Evolutionary conservation across 352 stramenopile species (phyloP), one percentile per base, ranked within the genome.

Genomic region (Phytophthora ohioensis): DNA sequence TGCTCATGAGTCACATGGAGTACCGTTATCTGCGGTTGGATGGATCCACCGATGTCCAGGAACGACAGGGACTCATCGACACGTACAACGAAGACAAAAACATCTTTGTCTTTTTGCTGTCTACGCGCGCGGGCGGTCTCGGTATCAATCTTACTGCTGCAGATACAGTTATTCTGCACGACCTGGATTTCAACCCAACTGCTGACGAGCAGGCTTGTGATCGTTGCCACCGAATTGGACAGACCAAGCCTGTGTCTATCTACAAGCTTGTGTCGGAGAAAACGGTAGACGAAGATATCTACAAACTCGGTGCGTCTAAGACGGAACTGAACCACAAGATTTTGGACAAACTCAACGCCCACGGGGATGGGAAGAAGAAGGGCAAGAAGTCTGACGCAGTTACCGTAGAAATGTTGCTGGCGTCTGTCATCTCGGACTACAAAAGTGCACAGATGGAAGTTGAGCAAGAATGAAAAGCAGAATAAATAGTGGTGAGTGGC

Each of bases 91-190:
- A 97, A 74, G 96, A 98, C 69, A 91, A 88, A 42, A 76, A 76
- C 15, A 94, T 99, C 42, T 99, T 99, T 74, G 91, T 98, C 8
- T 99, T 99, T 71, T 81, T 99, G 42, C 73, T 99, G 4, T 99
- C 92, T 46, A 99, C 98, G 5, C 88, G 97, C 34, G 98, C 98
- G 2, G 98, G 98, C 60, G 98, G 97, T 1, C 87, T 99, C 11
- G 98, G 98, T 59, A 99, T 99, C 75, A 99, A 99, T 79, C 79
- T 99, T 46, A 98, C 96, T 10, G 89, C 91, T 11, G 95, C 96
- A 17, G 89, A 96, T 69, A 95, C 87, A 0, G 90, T 97, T n/a
- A 94, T 97, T 60, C 66, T 97, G 38, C 90, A 96, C 39, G 90
- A 97, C 59, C 42, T 95, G 35, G 90, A 97, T 54, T 97, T 95